Conservation (phyloP, 2,329 filamentous ascomycete genomes). For the Erysiphe neolycopersici region DNA sequence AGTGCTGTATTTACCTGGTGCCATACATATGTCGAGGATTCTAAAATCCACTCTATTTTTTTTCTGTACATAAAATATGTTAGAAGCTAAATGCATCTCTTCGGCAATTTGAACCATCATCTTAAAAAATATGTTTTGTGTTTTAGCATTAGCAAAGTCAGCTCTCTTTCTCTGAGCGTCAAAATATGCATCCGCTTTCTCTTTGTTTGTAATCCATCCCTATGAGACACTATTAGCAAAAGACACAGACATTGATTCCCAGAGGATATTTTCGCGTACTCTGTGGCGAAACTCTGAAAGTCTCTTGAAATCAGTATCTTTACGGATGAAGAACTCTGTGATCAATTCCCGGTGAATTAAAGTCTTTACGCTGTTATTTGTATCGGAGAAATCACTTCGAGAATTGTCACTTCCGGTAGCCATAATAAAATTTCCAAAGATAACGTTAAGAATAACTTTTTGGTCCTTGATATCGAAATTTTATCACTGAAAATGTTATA, state of each 20-base stretch:
- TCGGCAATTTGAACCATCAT: slow-evolving; percentile 19
- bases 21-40: slow-evolving; percentile 11
- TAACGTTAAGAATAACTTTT: no score
- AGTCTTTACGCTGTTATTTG: no score
- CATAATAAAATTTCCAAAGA: no score
- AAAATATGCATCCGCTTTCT: slow-evolving; percentile 19
- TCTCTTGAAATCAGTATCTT: background rate
- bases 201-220: slow-evolving; percentile 15
- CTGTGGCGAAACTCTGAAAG: background rate
- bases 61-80: slow-evolving; percentile 1
- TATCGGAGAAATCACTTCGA: no score
- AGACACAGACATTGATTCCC: background rate
- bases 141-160: slow-evolving; percentile 12
- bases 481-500: no score
- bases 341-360: no score
- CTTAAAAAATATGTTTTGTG: background rate
- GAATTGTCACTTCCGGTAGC: no score
- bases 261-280: background rate
- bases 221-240: background rate
- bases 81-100: slow-evolving; percentile 15
- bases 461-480: no score
- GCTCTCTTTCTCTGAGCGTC: slow-evolving; percentile 15
- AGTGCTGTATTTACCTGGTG: background rate
- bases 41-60: slow-evolving; percentile 1
- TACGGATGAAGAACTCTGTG: background rate